A percentile compares a stretch with the other conserved stretches of the same genome.
phyloP scores from a whole-genome alignment of 371 early-diverging fungal species.

The Synchytrium microbalum region DNA sequence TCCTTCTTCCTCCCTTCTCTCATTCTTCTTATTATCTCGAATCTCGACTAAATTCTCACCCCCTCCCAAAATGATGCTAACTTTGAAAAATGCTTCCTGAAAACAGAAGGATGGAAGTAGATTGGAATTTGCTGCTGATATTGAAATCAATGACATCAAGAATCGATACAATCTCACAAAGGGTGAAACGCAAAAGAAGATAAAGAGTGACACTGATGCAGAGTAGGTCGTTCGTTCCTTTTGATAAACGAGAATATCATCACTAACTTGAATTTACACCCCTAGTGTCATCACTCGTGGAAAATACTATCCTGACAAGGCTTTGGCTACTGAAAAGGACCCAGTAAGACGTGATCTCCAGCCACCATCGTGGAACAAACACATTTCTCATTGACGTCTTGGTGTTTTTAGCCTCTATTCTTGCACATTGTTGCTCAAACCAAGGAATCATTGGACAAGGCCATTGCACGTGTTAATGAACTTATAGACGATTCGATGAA shows the following conservation, averaged over 20 bases:
- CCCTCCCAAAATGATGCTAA: too few species aligned
- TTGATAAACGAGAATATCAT: neutral
- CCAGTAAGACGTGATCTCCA: constrained; percentile 32
- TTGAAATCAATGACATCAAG: constrained; percentile 73
- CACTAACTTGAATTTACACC: constrained; percentile 1
- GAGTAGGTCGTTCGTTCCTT: constrained; percentile 29
- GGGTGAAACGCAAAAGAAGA: constrained; percentile 57
- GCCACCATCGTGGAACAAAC: neutral
- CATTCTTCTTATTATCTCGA: too few species aligned
- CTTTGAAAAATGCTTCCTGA: too few species aligned
- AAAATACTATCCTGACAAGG: constrained; percentile 67
- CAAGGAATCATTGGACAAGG: constrained; percentile 61
- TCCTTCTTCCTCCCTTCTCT: too few species aligned
- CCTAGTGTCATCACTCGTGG: constrained; percentile 71
- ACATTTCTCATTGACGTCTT: neutral
- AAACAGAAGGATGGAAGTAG: neutral
- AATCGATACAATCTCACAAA: constrained; percentile 75
- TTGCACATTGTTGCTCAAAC: constrained; percentile 63
- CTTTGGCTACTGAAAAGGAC: constrained; percentile 58
- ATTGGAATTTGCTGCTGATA: neutral
- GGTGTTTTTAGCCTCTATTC: constrained; percentile 48
- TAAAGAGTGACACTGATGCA: constrained; percentile 66
- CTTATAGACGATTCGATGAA: constrained; percentile 49
- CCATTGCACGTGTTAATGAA: constrained; percentile 60
- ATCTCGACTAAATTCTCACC: too few species aligned